Evolutionary conservation across 106 monocot species (phyloP).

Genomic region (Iris macrosiphon): DNA sequence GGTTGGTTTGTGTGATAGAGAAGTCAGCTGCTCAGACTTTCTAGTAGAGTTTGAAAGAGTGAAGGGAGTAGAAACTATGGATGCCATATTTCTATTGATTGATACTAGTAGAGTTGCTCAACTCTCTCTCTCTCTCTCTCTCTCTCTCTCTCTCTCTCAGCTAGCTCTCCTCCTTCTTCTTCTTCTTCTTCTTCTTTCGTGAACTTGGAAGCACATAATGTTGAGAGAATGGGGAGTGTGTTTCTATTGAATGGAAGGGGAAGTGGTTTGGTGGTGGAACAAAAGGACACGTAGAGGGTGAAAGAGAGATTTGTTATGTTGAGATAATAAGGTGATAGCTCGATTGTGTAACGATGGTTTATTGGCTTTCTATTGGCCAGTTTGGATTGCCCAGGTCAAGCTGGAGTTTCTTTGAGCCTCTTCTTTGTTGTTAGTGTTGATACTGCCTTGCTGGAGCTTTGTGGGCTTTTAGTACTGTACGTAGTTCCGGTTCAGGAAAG

Average conservation of each 20-base stretch:
- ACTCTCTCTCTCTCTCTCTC: too few species aligned
- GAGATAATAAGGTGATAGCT: neutral
- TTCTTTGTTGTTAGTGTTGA: too few species aligned
- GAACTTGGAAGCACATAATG: slow-evolving; percentile 1
- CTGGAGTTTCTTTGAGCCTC: too few species aligned
- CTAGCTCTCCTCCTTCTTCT: too few species aligned
- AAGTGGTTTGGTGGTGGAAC: neutral
- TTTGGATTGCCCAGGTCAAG: slow-evolving; percentile 9
- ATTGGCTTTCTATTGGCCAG: slow-evolving; percentile 6
- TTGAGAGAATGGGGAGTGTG: too few species aligned
- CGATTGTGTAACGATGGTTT: neutral
- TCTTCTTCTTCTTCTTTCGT: neutral
- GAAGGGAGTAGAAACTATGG: slow-evolving; percentile 41
- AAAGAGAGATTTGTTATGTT: neutral
- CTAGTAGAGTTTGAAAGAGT: slow-evolving; percentile 18
- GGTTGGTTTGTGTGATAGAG: slow-evolving; percentile 20
- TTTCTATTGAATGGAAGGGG: neutral
- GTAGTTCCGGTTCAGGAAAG: too few species aligned
- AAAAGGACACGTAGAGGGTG: slow-evolving; percentile 5
- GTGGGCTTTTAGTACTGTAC: too few species aligned
- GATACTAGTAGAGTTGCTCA: too few species aligned
- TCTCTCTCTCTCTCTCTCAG: too few species aligned
- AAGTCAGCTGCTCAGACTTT: slow-evolving; percentile 17
- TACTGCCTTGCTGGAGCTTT: too few species aligned
- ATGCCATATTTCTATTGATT: slow-evolving; percentile 28